These are phyloP conservation scores for Paramecium sonneborni DNA, from an alignment of 73 alveolate genomes.

Conservation along the genomic window DNA sequence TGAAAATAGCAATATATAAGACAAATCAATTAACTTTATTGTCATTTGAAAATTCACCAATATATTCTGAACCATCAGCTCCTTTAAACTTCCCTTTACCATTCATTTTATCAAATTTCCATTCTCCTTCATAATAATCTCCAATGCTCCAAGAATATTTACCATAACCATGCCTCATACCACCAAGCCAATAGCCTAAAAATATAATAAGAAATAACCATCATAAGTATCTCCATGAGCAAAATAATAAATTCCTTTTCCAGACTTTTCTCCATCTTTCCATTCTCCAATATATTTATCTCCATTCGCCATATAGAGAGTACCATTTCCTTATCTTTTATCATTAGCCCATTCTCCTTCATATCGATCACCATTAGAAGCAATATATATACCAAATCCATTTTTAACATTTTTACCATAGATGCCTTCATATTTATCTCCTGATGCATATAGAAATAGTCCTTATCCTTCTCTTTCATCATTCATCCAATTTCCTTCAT, in stretches of 20 bases:
- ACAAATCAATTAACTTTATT: constrained; percentile 14
- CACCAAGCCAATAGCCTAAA: constrained; percentile 68
- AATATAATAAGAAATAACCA: not conserved
- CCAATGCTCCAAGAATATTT: constrained; percentile 66
- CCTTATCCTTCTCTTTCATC: constrained; percentile 66
- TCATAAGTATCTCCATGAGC: constrained; percentile 59
- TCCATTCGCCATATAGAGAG: constrained; percentile 52
- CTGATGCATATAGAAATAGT: constrained; percentile 37
- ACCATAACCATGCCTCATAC: constrained; percentile 79
- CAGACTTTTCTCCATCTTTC: constrained; percentile 69
- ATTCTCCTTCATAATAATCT: constrained; percentile 80
- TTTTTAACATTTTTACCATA: constrained; percentile 64
- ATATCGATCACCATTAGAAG: constrained; percentile 71
- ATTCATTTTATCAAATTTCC: constrained; percentile 73
- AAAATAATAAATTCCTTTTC: constrained; percentile 59
- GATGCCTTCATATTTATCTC: constrained; percentile 67
- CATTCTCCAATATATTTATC: constrained; percentile 68
- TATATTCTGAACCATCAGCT: constrained; percentile 71
- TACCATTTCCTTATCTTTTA: constrained; percentile 62
- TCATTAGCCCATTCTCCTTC: constrained; percentile 66
- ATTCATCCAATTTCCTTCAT: constrained; percentile 67
- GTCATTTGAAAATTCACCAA: constrained; percentile 63
- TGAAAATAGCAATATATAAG: not conserved
- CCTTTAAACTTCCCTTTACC: constrained; percentile 74
- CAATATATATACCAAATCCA: constrained; percentile 75